Percentiles rank a stretch among this genome's conserved stretches.
phyloP scores from a whole-genome alignment of 129 eudicot species.

The Pittosporum tobira region DNA sequence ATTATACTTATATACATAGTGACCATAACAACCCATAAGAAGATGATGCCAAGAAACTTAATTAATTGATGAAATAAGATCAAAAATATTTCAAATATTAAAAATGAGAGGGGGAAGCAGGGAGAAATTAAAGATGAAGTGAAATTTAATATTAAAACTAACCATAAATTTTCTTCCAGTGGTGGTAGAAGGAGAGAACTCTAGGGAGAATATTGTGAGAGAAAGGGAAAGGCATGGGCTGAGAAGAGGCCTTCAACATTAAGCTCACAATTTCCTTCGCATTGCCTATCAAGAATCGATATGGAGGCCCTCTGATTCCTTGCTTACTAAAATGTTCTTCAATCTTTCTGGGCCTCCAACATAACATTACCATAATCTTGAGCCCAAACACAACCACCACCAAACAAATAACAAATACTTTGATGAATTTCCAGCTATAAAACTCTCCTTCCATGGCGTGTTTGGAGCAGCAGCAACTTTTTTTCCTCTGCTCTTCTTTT shows the following conservation, averaged over 20 bases:
- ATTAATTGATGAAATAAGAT: not conserved
- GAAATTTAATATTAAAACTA: too few relatives aligned
- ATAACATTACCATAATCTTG: constrained; percentile 43
- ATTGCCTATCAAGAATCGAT: constrained; percentile 79
- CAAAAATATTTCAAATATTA: not conserved
- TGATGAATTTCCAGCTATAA: constrained; percentile 20
- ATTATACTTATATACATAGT: not conserved
- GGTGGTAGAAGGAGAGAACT: constrained; percentile 95
- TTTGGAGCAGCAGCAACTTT: not conserved
- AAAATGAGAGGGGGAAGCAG: constrained; percentile 1
- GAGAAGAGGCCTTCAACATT: constrained; percentile 78
- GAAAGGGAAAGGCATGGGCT: constrained; percentile 64
- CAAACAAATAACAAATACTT: constrained; percentile 24
- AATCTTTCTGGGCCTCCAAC: constrained; percentile 87
- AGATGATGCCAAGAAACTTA: not conserved
- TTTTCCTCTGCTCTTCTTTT: too few relatives aligned
- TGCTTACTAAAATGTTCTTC: constrained; percentile 77
- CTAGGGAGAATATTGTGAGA: constrained; percentile 93
- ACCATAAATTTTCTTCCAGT: constrained; percentile 97
- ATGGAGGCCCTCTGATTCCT: constrained; percentile 91
- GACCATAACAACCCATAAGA: constrained; percentile 4
- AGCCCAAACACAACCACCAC: constrained; percentile 19
- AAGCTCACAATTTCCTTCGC: constrained; percentile 75
- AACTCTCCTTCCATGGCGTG: constrained; percentile 29
- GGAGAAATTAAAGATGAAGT: not conserved